phyloP scores from a whole-genome alignment of 768 basidiomycete species.

The Daedaleopsis sinensis region DNA sequence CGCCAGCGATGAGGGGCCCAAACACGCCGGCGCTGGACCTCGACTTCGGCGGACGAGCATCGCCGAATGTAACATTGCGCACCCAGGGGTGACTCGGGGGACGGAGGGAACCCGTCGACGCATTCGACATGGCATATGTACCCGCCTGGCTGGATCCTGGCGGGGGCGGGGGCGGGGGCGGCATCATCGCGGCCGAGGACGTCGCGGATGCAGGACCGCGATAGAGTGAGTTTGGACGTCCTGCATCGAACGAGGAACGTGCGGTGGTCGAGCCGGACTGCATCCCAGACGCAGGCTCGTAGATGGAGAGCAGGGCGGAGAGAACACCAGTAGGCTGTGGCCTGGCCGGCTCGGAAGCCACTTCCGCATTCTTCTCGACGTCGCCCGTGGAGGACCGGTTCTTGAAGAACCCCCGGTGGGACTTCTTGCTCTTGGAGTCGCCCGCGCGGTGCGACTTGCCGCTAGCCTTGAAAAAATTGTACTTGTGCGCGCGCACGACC shows the following conservation, averaged over 20 bases:
- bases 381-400: conserved; percentile 14
- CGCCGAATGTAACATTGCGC: conserved; percentile 15
- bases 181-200: conserved; percentile 8
- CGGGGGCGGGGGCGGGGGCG: not conserved
- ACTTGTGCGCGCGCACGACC: conserved; percentile 47
- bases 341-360: conserved; percentile 17
- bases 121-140: conserved; percentile 5
- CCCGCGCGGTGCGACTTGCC: conserved; percentile 8
- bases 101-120: conserved; percentile 8
- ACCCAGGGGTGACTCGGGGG: conserved; percentile 19
- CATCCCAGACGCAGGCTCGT: conserved; percentile 42
- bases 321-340: conserved; percentile 54
- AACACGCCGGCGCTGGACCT: conserved; percentile 63
- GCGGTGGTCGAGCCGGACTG: conserved; percentile 27
- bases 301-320: conserved; percentile 65
- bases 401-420: conserved; percentile 12
- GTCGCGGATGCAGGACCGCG: conserved; percentile 3
- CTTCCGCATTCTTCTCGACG: conserved; percentile 28
- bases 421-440: not conserved
- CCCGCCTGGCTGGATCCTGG: not conserved
- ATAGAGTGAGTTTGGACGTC: conserved; percentile 20
- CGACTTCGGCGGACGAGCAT: conserved; percentile 37
- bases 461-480: conserved; percentile 18
- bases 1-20: conserved; percentile 72
- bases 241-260: conserved; percentile 27